Conservation (phyloP, 768 basidiomycete genomes). For the Trametes sanguinea region DNA sequence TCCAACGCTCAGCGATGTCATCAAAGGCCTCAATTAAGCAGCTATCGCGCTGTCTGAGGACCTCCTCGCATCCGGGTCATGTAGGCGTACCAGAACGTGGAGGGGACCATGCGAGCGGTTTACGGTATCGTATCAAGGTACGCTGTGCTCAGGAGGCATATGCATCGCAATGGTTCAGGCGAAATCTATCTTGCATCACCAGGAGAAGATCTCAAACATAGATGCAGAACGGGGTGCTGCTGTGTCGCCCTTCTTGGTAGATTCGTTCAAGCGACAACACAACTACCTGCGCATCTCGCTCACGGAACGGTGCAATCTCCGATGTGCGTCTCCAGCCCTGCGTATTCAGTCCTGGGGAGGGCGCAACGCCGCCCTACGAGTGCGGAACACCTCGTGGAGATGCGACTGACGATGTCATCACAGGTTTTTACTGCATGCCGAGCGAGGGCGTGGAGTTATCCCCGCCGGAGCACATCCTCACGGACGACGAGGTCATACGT, state of each 20-base stretch:
- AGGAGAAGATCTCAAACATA: constrained; percentile 60
- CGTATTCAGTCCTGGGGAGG: background rate
- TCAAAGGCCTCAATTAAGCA: background rate
- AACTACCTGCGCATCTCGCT: constrained; percentile 88
- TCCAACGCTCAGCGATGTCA: background rate
- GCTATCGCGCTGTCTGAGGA: background rate
- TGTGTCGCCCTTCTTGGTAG: constrained; percentile 58
- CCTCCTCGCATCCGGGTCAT: constrained; percentile 1
- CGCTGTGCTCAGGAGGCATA: background rate
- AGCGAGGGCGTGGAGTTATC: constrained; percentile 75
- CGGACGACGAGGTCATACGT: constrained; percentile 74
- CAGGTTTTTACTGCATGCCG: constrained; percentile 94
- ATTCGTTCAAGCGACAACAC: constrained; percentile 67
- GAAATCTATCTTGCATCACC: background rate
- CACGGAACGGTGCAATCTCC: constrained; percentile 85
- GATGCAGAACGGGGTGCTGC: constrained; percentile 44
- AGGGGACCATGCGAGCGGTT: background rate
- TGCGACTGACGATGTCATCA: constrained; percentile 9
- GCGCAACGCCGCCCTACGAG: constrained; percentile 4
- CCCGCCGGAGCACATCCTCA: constrained; percentile 66
- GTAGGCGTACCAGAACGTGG: constrained; percentile 3
- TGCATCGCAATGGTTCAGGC: background rate
- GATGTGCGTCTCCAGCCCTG: constrained; percentile 51
- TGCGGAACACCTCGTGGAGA: constrained; percentile 10
- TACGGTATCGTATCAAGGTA: constrained; percentile 13